phyloP scores from a whole-genome alignment of 2,329 filamentous ascomycete species.

The Colletotrichum sp. region DNA sequence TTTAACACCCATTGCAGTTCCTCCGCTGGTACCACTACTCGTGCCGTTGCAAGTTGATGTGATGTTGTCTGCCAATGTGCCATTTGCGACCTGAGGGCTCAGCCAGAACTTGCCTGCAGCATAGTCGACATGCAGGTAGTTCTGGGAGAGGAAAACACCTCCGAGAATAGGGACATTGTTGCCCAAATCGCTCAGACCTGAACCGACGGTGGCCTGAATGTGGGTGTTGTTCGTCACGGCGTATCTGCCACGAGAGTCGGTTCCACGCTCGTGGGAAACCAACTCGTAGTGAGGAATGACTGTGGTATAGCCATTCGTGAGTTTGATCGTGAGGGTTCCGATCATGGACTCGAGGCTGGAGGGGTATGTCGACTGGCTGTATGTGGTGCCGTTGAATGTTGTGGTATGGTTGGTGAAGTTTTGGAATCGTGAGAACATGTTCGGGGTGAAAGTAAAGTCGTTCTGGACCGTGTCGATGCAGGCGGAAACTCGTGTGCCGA shows the following conservation, averaged over 20 bases:
- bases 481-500: constrained; percentile 13
- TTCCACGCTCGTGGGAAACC: constrained; percentile 17
- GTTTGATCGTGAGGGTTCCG: constrained; percentile 18
- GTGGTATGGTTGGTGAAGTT: neutral
- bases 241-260: constrained; percentile 18
- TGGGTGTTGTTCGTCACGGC: constrained; percentile 13
- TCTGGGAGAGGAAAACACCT: constrained; percentile 22
- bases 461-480: constrained; percentile 24
- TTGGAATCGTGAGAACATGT: constrained; percentile 16
- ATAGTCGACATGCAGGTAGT: constrained; percentile 21
- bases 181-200: constrained; percentile 18
- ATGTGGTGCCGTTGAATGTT: neutral
- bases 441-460: constrained; percentile 18
- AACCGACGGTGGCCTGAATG: constrained; percentile 6
- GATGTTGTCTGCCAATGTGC: constrained; percentile 6
- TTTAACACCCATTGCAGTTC: neutral
- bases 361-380: neutral
- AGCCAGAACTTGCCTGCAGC: constrained; percentile 20
- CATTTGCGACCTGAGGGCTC: constrained; percentile 16
- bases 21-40: neutral
- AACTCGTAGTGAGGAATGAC: constrained; percentile 24
- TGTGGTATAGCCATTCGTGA: constrained; percentile 21
- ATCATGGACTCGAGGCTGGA: constrained; percentile 7
- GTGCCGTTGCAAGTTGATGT: constrained; percentile 12
- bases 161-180: constrained; percentile 19